These are phyloP conservation scores for Arbutus unedo DNA, from an alignment of 148 eudicot species.

Conservation along the genomic window DNA sequence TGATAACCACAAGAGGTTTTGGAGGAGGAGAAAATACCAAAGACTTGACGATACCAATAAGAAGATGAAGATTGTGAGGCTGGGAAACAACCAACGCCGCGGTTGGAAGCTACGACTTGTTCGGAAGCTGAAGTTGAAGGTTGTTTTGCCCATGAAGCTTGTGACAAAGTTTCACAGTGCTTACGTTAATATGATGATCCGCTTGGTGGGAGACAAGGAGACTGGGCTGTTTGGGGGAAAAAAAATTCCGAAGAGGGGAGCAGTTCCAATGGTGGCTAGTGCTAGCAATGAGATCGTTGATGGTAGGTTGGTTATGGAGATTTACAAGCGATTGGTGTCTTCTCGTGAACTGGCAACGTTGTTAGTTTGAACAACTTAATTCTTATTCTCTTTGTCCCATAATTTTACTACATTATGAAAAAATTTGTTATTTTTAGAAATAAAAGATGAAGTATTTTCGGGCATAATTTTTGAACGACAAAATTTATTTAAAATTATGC, in stretches of 20 bases:
- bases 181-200: neutral
- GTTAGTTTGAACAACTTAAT: neutral
- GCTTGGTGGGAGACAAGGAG: neutral
- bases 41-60: slow-evolving; percentile 4
- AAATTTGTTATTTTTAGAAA: neutral
- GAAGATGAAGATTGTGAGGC: slow-evolving; percentile 17
- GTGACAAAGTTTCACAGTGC: slow-evolving; percentile 2
- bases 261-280: slow-evolving; percentile 1
- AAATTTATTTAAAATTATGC: no score
- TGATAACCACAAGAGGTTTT: slow-evolving; percentile 16
- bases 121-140: slow-evolving; percentile 7
- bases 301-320: slow-evolving; percentile 19
- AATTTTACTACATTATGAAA: neutral
- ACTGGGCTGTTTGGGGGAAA: neutral
- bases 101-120: neutral
- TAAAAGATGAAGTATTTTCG: neutral
- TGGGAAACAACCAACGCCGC: slow-evolving; percentile 11
- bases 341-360: slow-evolving; percentile 9
- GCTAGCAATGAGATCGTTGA: slow-evolving; percentile 6
- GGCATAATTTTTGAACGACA: neutral
- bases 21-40: slow-evolving; percentile 27
- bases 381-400: no score
- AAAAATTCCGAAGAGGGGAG: neutral
- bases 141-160: slow-evolving; percentile 13
- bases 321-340: slow-evolving; percentile 15